These are phyloP conservation scores for Suillus sp. DNA, from an alignment of 768 basidiomycete genomes.

Conservation along the genomic window DNA sequence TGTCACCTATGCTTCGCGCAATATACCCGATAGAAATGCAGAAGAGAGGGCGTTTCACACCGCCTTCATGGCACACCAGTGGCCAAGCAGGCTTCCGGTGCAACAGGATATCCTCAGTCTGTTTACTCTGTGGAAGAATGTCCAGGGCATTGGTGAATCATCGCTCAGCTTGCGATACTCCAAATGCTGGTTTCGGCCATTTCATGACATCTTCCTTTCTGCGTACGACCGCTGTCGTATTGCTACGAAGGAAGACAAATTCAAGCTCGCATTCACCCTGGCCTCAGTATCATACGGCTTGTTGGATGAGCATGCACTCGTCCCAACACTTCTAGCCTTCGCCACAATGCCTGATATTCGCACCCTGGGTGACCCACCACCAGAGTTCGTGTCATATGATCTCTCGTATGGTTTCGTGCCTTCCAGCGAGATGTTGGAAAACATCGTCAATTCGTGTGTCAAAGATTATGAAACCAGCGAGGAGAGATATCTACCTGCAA, in stretches of 20 bases:
- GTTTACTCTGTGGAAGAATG: not conserved
- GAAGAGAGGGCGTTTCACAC: not conserved
- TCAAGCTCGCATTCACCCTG: not conserved
- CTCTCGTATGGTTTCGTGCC: not conserved
- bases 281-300: not conserved
- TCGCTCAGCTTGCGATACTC: not conserved
- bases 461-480: not conserved
- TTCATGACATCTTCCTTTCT: not conserved
- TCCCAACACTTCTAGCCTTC: constrained; percentile 1
- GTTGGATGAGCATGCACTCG: not conserved
- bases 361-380: not conserved
- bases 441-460: not conserved
- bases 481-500: not conserved
- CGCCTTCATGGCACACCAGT: not conserved
- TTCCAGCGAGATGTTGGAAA: not conserved
- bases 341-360: not conserved
- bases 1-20: not conserved
- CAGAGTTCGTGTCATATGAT: not conserved
- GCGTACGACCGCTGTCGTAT: not conserved
- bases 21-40: not conserved
- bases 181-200: not conserved
- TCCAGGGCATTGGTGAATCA: not conserved
- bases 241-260: not conserved
- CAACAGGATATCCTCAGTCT: not conserved
- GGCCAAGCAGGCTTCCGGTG: not conserved